Evolutionary conservation across 2,329 filamentous ascomycete species (phyloP), one percentile per base, ranked within the genome.

Genomic region (Trichoderma endophyticum): DNA sequence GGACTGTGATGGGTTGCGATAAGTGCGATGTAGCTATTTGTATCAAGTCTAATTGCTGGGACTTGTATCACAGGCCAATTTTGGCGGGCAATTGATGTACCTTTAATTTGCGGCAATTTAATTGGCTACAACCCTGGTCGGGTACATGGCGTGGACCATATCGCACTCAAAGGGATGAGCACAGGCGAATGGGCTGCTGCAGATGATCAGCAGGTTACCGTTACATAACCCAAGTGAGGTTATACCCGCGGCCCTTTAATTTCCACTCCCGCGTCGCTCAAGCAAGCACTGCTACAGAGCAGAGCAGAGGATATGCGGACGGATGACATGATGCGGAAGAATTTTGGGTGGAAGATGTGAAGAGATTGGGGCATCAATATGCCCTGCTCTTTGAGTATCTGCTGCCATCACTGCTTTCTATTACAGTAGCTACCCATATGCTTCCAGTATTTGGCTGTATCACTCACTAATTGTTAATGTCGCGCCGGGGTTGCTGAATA

Each of bases 231-330:
- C 57, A 36, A 14, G 28, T 28, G 54, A 43, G 36, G 24, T 28
- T 60, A 32, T 24, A 24, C 36, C 65, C 30, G 15, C 36, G 26
- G 66, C 67, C 67, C 67, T 70, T 61, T 70, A 70, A 70, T 70
- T 70, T 70, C 67, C 66, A 61, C 18, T 21, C 14, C 56, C 43
- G 32, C 28, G 56, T 32, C 39, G 26, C 32, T 54, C 11, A 32
- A 51, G 21, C n/a, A n/a, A n/a, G 36, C 36, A 18, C 28, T 15
- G 60, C 39, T 30, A 18, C 14, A 32, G 14, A 39, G 18, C 34
- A 36, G 34, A 15, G 34, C 8, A n/a, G 43, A 43, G 15, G 28
- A 61, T 36, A 36, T 36, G 34, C 34, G 2, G 39, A 28, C 66
- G 28, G 36, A 61, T 61, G 28, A 26, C 39, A 62, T 30, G 21